phyloP scores from a whole-genome alignment of 371 early-diverging fungal genomes.

The Rhizopus stolonifer region DNA sequence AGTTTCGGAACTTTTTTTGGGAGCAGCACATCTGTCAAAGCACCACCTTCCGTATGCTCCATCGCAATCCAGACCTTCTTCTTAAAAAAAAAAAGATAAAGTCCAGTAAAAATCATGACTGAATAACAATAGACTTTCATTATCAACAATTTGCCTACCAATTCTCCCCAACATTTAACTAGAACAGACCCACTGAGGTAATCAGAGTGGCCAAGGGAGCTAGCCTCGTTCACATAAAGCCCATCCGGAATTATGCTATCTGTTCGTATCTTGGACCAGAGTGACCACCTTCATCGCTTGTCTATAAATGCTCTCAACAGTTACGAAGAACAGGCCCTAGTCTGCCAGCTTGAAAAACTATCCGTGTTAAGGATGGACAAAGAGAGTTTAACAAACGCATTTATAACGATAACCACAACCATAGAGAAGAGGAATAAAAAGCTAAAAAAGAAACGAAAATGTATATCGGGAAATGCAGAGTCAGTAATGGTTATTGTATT shows the following conservation, averaged over 20 bases:
- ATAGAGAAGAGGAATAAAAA: slow-evolving; percentile 5
- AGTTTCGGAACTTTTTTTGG: slow-evolving; percentile 83
- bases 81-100: slow-evolving; percentile 76
- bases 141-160: slow-evolving; percentile 76
- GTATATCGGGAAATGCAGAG: too few species aligned
- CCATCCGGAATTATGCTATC: slow-evolving; percentile 5
- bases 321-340: slow-evolving; percentile 8
- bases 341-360: slow-evolving; percentile 8
- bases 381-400: slow-evolving; percentile 1
- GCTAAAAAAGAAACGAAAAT: slow-evolving; percentile 4
- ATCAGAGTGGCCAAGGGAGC: slow-evolving; percentile 7
- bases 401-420: too few species aligned
- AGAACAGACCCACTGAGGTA: slow-evolving; percentile 8
- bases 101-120: slow-evolving; percentile 81
- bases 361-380: slow-evolving; percentile 6
- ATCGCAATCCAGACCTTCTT: slow-evolving; percentile 84
- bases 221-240: slow-evolving; percentile 10
- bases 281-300: too few species aligned
- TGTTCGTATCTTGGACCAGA: background rate
- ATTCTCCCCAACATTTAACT: slow-evolving; percentile 5
- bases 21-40: slow-evolving; percentile 81
- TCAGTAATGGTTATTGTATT: too few species aligned
- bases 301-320: background rate
- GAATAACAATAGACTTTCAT: slow-evolving; percentile 74
- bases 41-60: slow-evolving; percentile 93